These are phyloP conservation scores for Acacia melanoxylon DNA, from an alignment of 306 rosid species.

Conservation along the genomic window DNA sequence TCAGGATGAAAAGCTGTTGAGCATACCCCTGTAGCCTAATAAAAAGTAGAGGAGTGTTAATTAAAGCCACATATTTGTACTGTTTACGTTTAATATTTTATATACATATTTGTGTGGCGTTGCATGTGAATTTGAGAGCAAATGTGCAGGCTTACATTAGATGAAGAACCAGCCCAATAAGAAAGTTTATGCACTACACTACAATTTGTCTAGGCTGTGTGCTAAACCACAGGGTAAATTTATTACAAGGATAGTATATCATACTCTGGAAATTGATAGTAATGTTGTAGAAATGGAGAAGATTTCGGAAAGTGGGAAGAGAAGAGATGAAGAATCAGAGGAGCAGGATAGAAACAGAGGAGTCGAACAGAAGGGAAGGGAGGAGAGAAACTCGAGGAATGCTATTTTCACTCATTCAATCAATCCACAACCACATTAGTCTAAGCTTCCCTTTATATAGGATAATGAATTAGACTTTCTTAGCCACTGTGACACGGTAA, in stretches of 20 bases:
- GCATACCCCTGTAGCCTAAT: conserved; percentile 68
- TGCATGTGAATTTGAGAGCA: conserved; percentile 6
- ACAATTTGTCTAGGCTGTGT: neutral
- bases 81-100: neutral
- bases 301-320: too few species aligned
- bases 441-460: too few species aligned
- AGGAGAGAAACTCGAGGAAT: too few species aligned
- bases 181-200: neutral
- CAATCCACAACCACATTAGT: too few species aligned
- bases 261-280: neutral
- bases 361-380: too few species aligned
- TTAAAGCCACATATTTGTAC: neutral
- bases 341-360: too few species aligned
- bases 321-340: too few species aligned
- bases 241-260: neutral
- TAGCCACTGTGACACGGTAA: too few species aligned
- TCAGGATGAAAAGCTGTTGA: conserved; percentile 78
- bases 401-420: too few species aligned
- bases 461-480: too few species aligned
- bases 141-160: conserved; percentile 15
- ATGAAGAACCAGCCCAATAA: conserved; percentile 8
- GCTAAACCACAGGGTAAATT: neutral
- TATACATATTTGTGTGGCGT: neutral
- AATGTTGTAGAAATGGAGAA: too few species aligned
- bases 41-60: conserved; percentile 6